A percentile compares a stretch with the other conserved stretches of the same genome.
These are phyloP conservation scores for Flaveria linearis DNA, from an alignment of 129 eudicot species.

Conservation along the genomic window DNA sequence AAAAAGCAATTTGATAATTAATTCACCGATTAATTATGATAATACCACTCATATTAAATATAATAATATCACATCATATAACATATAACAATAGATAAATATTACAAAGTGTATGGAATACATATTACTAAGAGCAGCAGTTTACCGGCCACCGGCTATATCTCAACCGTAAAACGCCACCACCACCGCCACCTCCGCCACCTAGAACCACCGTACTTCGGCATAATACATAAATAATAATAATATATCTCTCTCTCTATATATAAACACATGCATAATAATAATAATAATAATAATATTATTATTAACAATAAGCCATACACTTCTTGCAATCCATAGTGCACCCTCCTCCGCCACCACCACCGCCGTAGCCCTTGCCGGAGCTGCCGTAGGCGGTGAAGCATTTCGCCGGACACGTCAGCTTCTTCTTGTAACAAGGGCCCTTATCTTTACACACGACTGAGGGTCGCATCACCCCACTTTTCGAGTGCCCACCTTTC, in stretches of 20 bases:
- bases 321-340: constrained; percentile 92
- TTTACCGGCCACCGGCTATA: constrained; percentile 32
- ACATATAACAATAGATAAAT: not conserved
- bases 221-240: not conserved
- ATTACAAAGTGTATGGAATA: constrained; percentile 13
- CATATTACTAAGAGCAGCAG: constrained; percentile 22
- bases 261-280: not conserved
- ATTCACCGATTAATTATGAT: not conserved
- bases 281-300: not conserved
- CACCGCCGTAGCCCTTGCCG: constrained; percentile 86
- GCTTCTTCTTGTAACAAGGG: constrained; percentile 79
- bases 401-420: constrained; percentile 91
- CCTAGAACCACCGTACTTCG: not conserved
- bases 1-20: not conserved
- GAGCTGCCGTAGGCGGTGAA: constrained; percentile 66
- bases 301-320: constrained; percentile 57
- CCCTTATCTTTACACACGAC: constrained; percentile 77
- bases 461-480: constrained; percentile 56
- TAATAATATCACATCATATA: not conserved
- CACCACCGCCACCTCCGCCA: not conserved
- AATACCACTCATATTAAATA: not conserved
- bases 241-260: not conserved
- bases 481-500: constrained; percentile 62
- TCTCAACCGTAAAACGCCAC: constrained; percentile 24
- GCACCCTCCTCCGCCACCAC: constrained; percentile 99